Evolutionary conservation across 164 flowering plant genomes (phyloP), one percentile per base, ranked within the genome.

Genomic region (Platanus orientalis): DNA sequence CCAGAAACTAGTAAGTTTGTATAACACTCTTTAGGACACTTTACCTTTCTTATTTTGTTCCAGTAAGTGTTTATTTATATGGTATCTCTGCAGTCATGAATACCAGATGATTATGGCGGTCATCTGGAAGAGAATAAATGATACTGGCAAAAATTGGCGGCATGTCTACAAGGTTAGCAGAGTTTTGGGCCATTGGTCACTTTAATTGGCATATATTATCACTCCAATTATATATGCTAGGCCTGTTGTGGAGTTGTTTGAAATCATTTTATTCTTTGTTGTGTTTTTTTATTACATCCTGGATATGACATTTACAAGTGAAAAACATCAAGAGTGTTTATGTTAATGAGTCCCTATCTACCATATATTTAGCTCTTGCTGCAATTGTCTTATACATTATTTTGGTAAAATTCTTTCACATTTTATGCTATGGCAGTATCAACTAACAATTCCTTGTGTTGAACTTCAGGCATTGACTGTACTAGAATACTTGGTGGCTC

Each of bases 121-220:
- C 34, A 64, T 92, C 42, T 95, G 99, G 99, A 95, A 90, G 73
- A 77, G 98, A 47, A 77, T 88, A 20, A 95, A 79, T 76, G 98
- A 92, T 67, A 92, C 93, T 73, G 98, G 99, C 52, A 95, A 95
- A 73, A 95, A 95, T 74, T 95, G 99, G 99, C 84, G 99, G 68
- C 99, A 95, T 80, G 99, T 95, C 28, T 92, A 92, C 79, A 95
- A 95, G 98, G 99, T n/a, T 95, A 47, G 58, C 58, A 23, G 10
- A 32, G 7, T 24, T 57, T 36, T 36, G 5, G 12, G 42, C 5
- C 12, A 36, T 36, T 36, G 9, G 42, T 36, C 12, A 9, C 12
- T 36, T 10, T 36, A 14, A 36, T 36, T 36, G 9, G 9, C 9
- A 7, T 3, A 0, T 7, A 1, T 36, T 14, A 7, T 24, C 6